Conservation (phyloP, 2,329 filamentous ascomycete species). For the Fusarium paranaense region DNA sequence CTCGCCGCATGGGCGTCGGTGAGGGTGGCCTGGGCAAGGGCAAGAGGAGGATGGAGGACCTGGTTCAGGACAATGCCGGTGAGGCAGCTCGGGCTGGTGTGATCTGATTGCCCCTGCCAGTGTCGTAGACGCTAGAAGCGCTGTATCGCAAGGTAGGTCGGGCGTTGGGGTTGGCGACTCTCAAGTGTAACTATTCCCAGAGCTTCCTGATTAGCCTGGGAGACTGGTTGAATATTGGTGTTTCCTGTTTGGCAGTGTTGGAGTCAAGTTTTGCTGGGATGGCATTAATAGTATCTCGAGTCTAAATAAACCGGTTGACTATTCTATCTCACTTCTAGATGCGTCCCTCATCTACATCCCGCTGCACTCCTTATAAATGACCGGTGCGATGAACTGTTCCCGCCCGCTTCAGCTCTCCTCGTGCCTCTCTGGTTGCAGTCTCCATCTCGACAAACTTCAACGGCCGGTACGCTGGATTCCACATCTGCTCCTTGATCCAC, state of each 20-base stretch:
- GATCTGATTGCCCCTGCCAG: constrained; percentile 50
- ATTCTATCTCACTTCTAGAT: not conserved
- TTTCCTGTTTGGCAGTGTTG: constrained; percentile 20
- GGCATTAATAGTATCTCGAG: constrained; percentile 11
- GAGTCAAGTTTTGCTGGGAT: constrained; percentile 14
- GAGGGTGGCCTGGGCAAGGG: constrained; percentile 76
- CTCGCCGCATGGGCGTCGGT: constrained; percentile 93
- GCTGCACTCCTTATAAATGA: not conserved
- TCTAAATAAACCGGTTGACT: constrained; percentile 1
- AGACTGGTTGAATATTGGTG: constrained; percentile 31
- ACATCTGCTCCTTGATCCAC: constrained; percentile 86
- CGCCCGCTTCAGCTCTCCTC: constrained; percentile 47
- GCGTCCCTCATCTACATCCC: not conserved
- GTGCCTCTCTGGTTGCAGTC: constrained; percentile 68
- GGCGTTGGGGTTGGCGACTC: constrained; percentile 40
- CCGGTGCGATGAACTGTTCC: constrained; percentile 44
- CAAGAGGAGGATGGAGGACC: constrained; percentile 69
- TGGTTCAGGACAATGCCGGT: constrained; percentile 67
- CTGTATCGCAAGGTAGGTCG: constrained; percentile 34
- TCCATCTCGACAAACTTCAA: constrained; percentile 67
- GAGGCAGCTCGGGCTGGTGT: constrained; percentile 71
- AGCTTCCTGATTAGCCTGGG: constrained; percentile 23
- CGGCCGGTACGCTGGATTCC: constrained; percentile 76
- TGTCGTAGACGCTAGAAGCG: constrained; percentile 9
- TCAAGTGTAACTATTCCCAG: constrained; percentile 30